Conservation (phyloP, 2,329 filamentous ascomycete genomes). For the Penicillium sp. region DNA sequence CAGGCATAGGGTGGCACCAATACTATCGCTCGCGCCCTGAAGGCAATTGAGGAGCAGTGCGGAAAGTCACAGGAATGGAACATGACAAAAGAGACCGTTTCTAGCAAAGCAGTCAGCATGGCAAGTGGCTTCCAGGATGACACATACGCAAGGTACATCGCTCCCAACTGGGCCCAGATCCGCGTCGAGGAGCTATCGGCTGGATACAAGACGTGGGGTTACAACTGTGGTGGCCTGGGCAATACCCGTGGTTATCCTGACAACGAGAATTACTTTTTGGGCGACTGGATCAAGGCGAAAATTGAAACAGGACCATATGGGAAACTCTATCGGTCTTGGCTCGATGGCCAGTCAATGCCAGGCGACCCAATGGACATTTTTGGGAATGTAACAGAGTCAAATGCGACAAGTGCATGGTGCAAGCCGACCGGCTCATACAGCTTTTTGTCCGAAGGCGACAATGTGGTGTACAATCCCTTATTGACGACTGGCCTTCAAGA, state of each 20-base stretch:
- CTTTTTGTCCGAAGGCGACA: constrained; percentile 14
- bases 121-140: constrained; percentile 16
- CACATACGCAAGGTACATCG: constrained; percentile 10
- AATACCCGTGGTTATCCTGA: constrained; percentile 10
- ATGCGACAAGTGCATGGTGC: background rate
- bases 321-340: constrained; percentile 15
- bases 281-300: constrained; percentile 12
- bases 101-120: constrained; percentile 14
- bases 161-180: constrained; percentile 9
- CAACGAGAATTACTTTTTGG: constrained; percentile 8
- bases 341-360: constrained; percentile 17
- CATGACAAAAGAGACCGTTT: background rate
- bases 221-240: constrained; percentile 10
- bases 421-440: constrained; percentile 8
- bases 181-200: constrained; percentile 7
- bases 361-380: constrained; percentile 13
- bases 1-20: constrained; percentile 23
- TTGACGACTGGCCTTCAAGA: constrained; percentile 15
- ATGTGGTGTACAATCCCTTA: constrained; percentile 12
- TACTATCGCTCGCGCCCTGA: constrained; percentile 18
- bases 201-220: constrained; percentile 11
- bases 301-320: constrained; percentile 13
- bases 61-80: constrained; percentile 3
- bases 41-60: constrained; percentile 14
- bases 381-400: constrained; percentile 6